These are phyloP conservation scores for Erodium maritimum DNA, from an alignment of 345 rosid species.

Conservation along the genomic window DNA sequence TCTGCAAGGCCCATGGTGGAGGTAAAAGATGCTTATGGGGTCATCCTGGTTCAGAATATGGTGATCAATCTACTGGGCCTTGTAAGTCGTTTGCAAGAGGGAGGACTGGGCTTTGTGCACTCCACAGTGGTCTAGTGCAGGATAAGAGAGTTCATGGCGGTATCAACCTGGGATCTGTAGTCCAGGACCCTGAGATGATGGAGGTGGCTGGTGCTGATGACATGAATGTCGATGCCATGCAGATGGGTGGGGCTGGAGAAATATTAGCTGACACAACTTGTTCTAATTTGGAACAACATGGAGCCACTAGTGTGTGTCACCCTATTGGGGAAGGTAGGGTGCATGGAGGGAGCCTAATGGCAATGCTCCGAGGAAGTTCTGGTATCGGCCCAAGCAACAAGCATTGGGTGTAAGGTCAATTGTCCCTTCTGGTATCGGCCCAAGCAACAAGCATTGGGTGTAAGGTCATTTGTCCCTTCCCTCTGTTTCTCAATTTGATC, in stretches of 20 bases:
- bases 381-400: conserved; percentile 26
- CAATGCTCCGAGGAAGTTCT: conserved; percentile 47
- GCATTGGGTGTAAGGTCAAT: conserved; percentile 6
- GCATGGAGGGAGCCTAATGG: conserved; percentile 87
- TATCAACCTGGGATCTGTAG: conserved; percentile 35
- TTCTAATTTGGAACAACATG: conserved; percentile 29
- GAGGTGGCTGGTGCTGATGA: conserved; percentile 40
- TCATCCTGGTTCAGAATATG: conserved; percentile 63
- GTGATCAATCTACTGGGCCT: conserved; percentile 41
- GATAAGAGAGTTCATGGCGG: conserved; percentile 92
- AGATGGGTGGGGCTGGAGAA: conserved; percentile 15
- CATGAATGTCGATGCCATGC: conserved; percentile 43
- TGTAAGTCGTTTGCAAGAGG: conserved; percentile 86
- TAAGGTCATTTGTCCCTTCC: not conserved
- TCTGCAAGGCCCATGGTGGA: conserved; percentile 97
- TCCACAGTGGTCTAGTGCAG: conserved; percentile 63
- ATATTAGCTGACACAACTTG: conserved; percentile 19
- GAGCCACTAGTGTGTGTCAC: conserved; percentile 7
- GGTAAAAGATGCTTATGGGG: conserved; percentile 97
- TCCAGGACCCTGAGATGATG: conserved; percentile 39
- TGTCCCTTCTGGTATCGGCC: not conserved
- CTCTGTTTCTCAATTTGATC: too few species aligned
- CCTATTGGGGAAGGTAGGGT: conserved; percentile 69
- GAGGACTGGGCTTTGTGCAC: conserved; percentile 78
- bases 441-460: not conserved